These are phyloP conservation scores for Alternaria metachromatica DNA, from an alignment of 2,329 filamentous ascomycete genomes.

Conservation along the genomic window DNA sequence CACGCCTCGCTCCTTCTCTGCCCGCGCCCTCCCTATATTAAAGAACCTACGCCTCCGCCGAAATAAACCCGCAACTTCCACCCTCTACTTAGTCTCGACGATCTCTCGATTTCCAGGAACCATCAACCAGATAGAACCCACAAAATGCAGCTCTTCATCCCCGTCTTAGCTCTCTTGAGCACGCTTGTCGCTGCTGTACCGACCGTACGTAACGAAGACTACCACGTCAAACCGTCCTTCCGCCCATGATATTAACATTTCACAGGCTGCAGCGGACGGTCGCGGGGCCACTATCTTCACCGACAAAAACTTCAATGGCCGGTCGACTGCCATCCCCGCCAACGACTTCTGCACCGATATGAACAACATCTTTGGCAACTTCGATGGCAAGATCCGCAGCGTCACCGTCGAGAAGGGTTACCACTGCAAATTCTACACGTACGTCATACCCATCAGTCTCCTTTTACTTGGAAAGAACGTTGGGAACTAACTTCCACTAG, in stretches of 20 bases:
- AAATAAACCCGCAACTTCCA: not conserved
- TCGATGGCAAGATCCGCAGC: conserved; percentile 22
- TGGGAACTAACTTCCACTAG: not conserved
- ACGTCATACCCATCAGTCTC: conserved; percentile 1
- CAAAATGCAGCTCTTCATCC: conserved; percentile 20
- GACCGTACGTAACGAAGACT: not conserved
- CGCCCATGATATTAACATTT: not conserved
- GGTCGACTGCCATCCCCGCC: conserved; percentile 15
- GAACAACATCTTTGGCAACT: conserved; percentile 25
- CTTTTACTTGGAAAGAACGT: not conserved
- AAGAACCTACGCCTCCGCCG: not conserved
- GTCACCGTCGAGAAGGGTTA: conserved; percentile 20
- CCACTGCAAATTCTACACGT: conserved; percentile 30
- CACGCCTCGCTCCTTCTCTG: not conserved
- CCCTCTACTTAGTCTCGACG: not conserved
- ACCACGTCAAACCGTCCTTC: not conserved
- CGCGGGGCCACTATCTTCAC: conserved; percentile 22
- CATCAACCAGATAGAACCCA: not conserved
- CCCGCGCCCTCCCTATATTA: not conserved
- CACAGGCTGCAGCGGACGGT: not conserved
- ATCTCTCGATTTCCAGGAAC: not conserved
- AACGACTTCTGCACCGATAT: conserved; percentile 22
- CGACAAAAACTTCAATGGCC: conserved; percentile 4
- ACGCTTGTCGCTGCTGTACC: conserved; percentile 12
- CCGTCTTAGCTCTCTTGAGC: conserved; percentile 17